phyloP scores from a whole-genome alignment of 1,139 yeast species.

The Yamadazyma conglobata region DNA sequence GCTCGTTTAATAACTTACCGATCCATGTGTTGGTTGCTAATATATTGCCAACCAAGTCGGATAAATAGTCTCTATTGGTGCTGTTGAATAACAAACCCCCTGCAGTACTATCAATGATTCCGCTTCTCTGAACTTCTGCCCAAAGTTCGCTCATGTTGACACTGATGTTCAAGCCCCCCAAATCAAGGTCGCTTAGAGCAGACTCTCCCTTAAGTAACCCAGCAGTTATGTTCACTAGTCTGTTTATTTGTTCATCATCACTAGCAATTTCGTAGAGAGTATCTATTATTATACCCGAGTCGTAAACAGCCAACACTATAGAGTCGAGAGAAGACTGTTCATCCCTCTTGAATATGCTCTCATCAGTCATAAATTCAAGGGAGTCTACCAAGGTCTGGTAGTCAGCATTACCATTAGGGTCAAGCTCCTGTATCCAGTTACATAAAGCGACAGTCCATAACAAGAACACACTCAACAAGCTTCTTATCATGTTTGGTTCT shows the following conservation, averaged over 20 bases:
- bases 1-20: constrained; percentile 26
- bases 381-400: constrained; percentile 12
- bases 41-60: constrained; percentile 22
- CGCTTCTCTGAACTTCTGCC: constrained; percentile 20
- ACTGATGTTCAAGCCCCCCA: constrained; percentile 19
- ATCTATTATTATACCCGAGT: constrained; percentile 29
- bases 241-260: constrained; percentile 19
- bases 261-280: constrained; percentile 30
- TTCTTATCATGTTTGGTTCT: background rate
- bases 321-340: constrained; percentile 17
- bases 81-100: constrained; percentile 27
- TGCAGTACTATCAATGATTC: constrained; percentile 24
- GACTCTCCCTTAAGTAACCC: constrained; percentile 13
- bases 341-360: constrained; percentile 17
- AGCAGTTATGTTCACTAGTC: constrained; percentile 19
- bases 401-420: constrained; percentile 11
- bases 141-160: constrained; percentile 22
- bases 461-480: background rate
- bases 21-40: constrained; percentile 27
- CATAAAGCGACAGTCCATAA: constrained; percentile 1
- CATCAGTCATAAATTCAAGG: constrained; percentile 11
- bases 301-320: constrained; percentile 21
- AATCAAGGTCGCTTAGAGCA: constrained; percentile 9
- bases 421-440: constrained; percentile 13
- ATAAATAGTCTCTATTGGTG: constrained; percentile 24